Evolutionary conservation across 2,329 filamentous ascomycete genomes (phyloP).

Genomic region (Myriosclerotinia scirpicola): DNA sequence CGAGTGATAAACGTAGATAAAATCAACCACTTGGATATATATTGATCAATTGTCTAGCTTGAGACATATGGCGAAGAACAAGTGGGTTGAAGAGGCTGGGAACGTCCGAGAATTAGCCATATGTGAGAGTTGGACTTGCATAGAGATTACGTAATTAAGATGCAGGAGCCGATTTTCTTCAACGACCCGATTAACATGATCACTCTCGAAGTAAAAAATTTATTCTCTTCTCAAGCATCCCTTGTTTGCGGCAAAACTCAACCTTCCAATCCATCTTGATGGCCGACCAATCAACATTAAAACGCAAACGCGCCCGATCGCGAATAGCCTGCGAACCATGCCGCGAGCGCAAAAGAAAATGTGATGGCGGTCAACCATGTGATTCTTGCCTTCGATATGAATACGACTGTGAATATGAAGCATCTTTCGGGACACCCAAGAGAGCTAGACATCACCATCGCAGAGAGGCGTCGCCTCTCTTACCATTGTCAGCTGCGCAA

Average conservation of each 20-base stretch:
- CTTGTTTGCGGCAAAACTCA: not conserved
- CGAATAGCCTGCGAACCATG: conserved; percentile 21
- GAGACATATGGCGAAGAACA: no score
- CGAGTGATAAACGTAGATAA: no score
- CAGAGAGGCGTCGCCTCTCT: no score
- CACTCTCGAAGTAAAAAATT: not conserved
- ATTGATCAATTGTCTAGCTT: no score
- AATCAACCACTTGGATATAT: no score
- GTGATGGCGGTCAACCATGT: conserved; percentile 16
- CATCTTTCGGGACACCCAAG: not conserved
- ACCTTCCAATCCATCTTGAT: not conserved
- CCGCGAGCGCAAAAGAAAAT: conserved; percentile 19
- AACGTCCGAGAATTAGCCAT: not conserved
- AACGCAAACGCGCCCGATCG: conserved; percentile 10
- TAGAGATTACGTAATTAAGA: not conserved
- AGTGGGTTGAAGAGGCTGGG: not conserved
- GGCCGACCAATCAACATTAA: not conserved
- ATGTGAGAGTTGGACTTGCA: not conserved
- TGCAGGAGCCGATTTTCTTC: not conserved
- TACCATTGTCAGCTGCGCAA: not conserved
- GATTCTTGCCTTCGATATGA: conserved; percentile 11
- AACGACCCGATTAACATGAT: not conserved
- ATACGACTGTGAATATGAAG: conserved; percentile 7
- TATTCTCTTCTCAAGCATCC: not conserved
- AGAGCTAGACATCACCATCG: not conserved